Evolutionary conservation across 2,329 filamentous ascomycete genomes (phyloP), one percentile per base, ranked within the genome.

Genomic region (Clonostachys rhizophaga): DNA sequence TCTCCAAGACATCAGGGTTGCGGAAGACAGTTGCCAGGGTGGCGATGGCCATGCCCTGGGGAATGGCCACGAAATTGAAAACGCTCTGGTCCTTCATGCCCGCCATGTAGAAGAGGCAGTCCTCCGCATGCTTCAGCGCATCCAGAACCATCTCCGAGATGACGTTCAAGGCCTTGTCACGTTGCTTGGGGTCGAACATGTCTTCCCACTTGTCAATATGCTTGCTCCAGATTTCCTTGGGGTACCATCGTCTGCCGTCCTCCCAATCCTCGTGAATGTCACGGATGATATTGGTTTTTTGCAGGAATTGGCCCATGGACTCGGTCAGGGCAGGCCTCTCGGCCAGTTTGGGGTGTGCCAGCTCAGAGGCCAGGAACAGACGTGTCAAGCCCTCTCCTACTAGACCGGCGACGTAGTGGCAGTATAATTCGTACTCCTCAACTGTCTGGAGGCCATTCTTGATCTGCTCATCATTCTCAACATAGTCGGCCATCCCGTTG

Each of bases 251-350:
- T 52, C 94, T 83, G 57, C 86, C 84, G 66, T 97, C 94, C 49
- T 88, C 80, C 57, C 85, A 85, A 62, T 99, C 94, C 66, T 99
- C 94, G 57, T 85, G 83, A 53, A 97, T 81, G 65, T 99, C 94
- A 62, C 94, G 89, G 62, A 97, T 96, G 65, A 99, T 96, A 76
- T 99, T 99, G 54, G 91, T 95, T 76, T 99, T 96, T 64, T 99
- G 94, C 51, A 99, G 74, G 69, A 99, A 96, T 56, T 96, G 87
- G 20, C 90, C 94, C 94, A 99, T 99, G 41, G 90, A 92, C 69
- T 96, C 91, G 57, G 90, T 89, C 44, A 99, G 79, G 51, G 89
- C 76, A 34, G 87, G 84, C 45, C 89, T 83, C 52, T 91, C 79
- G 45, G 92, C 72, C 45, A 99, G 78, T 48, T 84, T 87, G 4